phyloP scores from a whole-genome alignment of 2,329 filamentous ascomycete genomes.

The Dendrostoma leiphaemia region DNA sequence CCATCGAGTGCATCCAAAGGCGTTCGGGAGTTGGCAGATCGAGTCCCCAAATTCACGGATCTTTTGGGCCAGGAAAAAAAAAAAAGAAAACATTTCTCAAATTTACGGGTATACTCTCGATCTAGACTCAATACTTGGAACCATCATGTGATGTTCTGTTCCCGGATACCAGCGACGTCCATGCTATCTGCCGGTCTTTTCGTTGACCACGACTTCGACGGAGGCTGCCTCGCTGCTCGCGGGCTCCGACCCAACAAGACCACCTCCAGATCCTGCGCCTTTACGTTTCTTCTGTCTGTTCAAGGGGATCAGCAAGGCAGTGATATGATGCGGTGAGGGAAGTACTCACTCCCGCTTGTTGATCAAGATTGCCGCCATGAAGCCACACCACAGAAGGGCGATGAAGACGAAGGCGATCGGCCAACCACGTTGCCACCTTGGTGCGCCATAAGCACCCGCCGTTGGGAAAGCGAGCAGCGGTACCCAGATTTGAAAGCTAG shows the following conservation, averaged over 20 bases:
- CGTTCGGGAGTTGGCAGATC: slow-evolving; percentile 6
- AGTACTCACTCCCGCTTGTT: slow-evolving; percentile 27
- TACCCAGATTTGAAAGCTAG: slow-evolving; percentile 41
- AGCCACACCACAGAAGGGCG: slow-evolving; percentile 41
- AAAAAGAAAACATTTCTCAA: neutral
- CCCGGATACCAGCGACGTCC: no score
- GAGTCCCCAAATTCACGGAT: neutral
- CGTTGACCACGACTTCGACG: slow-evolving; percentile 2
- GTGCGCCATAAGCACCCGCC: slow-evolving; percentile 38
- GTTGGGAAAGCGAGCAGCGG: slow-evolving; percentile 41
- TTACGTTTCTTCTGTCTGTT: slow-evolving; percentile 4
- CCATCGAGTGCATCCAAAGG: slow-evolving; percentile 1
- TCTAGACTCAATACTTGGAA: neutral
- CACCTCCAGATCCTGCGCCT: neutral
- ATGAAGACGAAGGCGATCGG: slow-evolving; percentile 45
- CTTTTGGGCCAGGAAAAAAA: neutral
- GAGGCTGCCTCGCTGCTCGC: slow-evolving; percentile 2
- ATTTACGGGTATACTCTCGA: neutral
- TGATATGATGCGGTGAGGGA: no score
- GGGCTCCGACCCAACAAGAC: neutral
- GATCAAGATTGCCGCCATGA: slow-evolving; percentile 35
- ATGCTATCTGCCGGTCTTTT: slow-evolving; percentile 1
- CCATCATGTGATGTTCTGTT: no score
- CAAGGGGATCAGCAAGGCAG: neutral
- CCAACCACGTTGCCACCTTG: slow-evolving; percentile 47